Base-by-base conservation (phyloP, 306 rosid species). In the Biancaea sappan region DNA sequence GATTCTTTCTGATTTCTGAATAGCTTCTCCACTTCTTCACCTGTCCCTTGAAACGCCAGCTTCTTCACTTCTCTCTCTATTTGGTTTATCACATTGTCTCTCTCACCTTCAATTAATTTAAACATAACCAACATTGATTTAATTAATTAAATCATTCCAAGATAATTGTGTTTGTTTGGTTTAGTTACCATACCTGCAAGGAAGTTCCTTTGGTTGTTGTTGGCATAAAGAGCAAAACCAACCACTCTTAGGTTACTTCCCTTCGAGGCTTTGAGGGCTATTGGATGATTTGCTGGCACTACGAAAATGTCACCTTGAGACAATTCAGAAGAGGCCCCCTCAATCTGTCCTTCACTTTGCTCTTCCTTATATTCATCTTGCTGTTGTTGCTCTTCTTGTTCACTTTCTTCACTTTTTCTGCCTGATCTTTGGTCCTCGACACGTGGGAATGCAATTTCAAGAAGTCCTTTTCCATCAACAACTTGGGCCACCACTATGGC, bases 121-220 rank as follows among this genome's bases (percentile, higher is more conserved):
- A 51, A n/a, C n/a, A n/a, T n/a, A n/a, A 21, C 28, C 57, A 18
- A 5, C 37, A 34, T 34, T 34, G 6, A 4, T 8, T 34, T 34
- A 2, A n/a, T n/a, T n/a, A n/a, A n/a, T n/a, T n/a, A n/a, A 37
- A 8, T 37, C 8, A 37, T 37, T 9, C 43, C 2, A 10, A 37
- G 10, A 37, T 37, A 8, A 8, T 37, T 7, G 56, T n/a, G 57
- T 19, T 0, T 51, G 28, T 18, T n/a, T n/a, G 14, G 19, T 32
- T 21, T 24, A 3, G 11, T 26, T n/a, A 7, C 15, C 5, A 28
- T 72, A 82, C 88, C 89, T 77, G 72, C 79, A 2, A 87, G 87
- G 81, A 87, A 87, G 77, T 71, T 74, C 51, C 87, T 84, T 16
- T 31, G 16, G 60, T 84, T 84, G 51, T 87, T 38, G 38, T 72